Base-by-base conservation (phyloP, 2,329 filamentous ascomycete genomes). In the Hirsutella minnesotensis region DNA sequence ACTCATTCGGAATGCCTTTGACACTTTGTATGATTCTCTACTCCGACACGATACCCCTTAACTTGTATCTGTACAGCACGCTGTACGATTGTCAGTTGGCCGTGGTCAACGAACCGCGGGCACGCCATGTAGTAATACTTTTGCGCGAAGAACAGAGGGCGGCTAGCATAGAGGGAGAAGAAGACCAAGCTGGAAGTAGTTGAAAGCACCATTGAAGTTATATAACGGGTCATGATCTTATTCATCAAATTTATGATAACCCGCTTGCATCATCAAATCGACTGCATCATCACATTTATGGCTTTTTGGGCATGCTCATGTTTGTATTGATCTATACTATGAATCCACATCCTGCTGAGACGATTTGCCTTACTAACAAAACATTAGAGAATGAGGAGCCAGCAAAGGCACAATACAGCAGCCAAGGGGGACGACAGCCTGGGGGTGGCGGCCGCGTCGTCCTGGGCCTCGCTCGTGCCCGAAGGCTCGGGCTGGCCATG, bases 401-500 rank as follows among this genome's bases (percentile, higher is more conserved):
- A 52, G 5, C 30, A 37, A 9, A 51, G 29, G 10, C 44, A 37
- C 18, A 52, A 16, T 3, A 51, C 36, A 3, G 42, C 50, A 10
- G 41, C 48, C 13, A 47, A 35, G 4, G 49, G 34, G 24, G 47
- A 49, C 22, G 45, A 50, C 12, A 40, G 29, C 21, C 27, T 19
- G 34, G 31, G 39, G 13, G 18, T 16, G 10, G 27, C 39, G 9
- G 35, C 18, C 20, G 40, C 44, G 5, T 46, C 46, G 3, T 41
- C 41, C 16, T 44, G 46, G 21, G 43, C 49, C 12, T 46, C 40
- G 7, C 40, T 44, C 3, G 30, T 44, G 5, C 31, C 44, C 19
- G 24, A 27, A 27, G 24, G 24, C 36, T 38, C 36, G 19, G 36
- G 2, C 9, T 19, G 13, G 4, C 4, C 33, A 8, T 34, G 15